Evolutionary conservation across 2,329 filamentous ascomycete species (phyloP).

Genomic region (Scopulariopsis brevicaulis): DNA sequence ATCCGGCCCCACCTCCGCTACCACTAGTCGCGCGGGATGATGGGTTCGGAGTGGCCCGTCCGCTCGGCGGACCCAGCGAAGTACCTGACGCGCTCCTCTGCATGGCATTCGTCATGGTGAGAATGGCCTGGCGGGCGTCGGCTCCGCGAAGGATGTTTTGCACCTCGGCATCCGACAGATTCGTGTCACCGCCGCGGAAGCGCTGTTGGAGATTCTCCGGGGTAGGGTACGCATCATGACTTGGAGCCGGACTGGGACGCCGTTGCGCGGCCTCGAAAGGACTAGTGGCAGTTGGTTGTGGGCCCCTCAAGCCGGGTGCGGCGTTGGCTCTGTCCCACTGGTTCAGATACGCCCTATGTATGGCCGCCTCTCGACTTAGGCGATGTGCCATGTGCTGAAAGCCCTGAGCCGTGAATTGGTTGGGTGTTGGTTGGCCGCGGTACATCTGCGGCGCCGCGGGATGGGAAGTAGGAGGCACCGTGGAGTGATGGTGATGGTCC

Average conservation of each 20-base stretch:
- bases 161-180: constrained; percentile 28
- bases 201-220: neutral
- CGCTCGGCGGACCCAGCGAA: constrained; percentile 25
- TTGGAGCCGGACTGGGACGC: neutral
- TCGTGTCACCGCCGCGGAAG: constrained; percentile 4
- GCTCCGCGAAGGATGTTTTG: constrained; percentile 32
- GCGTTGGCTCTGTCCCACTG: constrained; percentile 1
- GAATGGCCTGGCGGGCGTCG: constrained; percentile 24
- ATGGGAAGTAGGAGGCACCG: constrained; percentile 11
- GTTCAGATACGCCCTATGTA: constrained; percentile 2
- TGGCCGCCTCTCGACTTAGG: constrained; percentile 1
- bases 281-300: neutral
- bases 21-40: constrained; percentile 8
- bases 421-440: constrained; percentile 5
- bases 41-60: constrained; percentile 29
- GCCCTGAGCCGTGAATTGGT: constrained; percentile 1
- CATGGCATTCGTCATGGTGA: constrained; percentile 32
- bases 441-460: constrained; percentile 10
- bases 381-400: constrained; percentile 5
- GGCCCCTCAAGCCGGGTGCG: neutral
- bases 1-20: constrained; percentile 10
- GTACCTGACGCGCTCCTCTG: constrained; percentile 36
- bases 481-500: neutral
- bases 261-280: neutral
- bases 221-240: neutral